Evolutionary conservation across 2,329 filamentous ascomycete species (phyloP), one percentile per base, ranked within the genome.

Genomic region (Penicillium hordei): DNA sequence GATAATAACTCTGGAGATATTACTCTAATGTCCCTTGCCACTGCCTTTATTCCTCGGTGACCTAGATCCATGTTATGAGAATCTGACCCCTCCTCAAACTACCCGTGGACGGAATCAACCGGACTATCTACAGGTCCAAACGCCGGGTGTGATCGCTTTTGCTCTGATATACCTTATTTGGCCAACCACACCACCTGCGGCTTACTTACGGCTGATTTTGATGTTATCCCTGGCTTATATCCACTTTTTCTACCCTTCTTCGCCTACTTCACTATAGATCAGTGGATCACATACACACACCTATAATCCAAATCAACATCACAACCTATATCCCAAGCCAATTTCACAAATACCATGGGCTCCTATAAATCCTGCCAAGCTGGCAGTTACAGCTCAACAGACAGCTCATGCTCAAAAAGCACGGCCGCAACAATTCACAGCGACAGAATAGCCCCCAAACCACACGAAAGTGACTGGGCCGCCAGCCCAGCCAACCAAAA

Each of bases 361-460:
- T 67, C 70, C 27, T 69, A 67, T 56, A 67, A 66, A 39, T 64
- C 67, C 33, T 67, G 63, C 60, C 68, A 68, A 58, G 64, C 59
- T 19, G 64, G 70, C 52, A 76, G 73, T 57, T 75, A 69, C 39
- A 75, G 71, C 38, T 75, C 73, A 23, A 72, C 74, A 19, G 66
- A 72, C 51, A 76, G 74, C 36, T 78, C 76, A 23, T 64, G 70
- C 19, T 76, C 76, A 9, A 71, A 69, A 65, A 78, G 75, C 61
- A 78, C 76, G 23, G 72, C 68, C 33, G 71, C 72, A 19, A 78
- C 76, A 10, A 64, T 72, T 29, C 65, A 74, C 61, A 78, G 76
- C 59, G 65, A 71, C 43, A 64, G 65, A 23, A 65, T 66, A 33
- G 62, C 65, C n/a, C 57, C 65, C 17, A 71, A 73, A 39, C 62